A percentile compares a stretch with the other conserved stretches of the same genome.
Evolutionary conservation across 192 early-diverging fungal species (phyloP).

Genomic region (Gonapodya prolifera): DNA sequence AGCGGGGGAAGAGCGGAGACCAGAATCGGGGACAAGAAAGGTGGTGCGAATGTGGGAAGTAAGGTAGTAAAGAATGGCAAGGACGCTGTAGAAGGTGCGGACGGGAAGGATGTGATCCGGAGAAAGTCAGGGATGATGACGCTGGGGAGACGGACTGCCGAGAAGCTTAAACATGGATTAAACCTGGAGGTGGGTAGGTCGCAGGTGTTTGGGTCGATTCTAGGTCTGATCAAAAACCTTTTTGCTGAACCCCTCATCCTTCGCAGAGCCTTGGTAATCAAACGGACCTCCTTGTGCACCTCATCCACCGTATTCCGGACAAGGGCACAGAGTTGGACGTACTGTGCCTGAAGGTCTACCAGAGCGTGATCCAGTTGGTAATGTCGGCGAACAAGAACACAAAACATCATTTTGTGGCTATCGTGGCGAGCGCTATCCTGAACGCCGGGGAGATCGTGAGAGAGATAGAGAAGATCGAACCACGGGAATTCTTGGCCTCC

Average conservation of each 20-base stretch:
- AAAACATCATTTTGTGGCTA: conserved; percentile 32
- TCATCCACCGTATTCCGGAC: not conserved
- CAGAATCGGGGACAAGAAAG: not conserved
- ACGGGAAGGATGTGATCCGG: not conserved
- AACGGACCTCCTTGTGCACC: not conserved
- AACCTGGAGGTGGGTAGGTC: not conserved
- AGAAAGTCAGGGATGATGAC: not conserved
- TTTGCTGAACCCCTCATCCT: conserved; percentile 23
- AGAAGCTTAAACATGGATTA: not conserved
- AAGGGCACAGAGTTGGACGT: conserved; percentile 30
- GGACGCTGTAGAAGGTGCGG: not conserved
- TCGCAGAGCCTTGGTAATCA: conserved; percentile 1
- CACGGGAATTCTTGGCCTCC: not conserved
- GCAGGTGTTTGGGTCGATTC: not conserved
- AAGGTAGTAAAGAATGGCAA: not conserved
- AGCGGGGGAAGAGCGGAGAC: not conserved
- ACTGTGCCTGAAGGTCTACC: conserved; percentile 29
- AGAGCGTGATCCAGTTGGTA: conserved; percentile 30
- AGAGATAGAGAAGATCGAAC: conserved; percentile 21
- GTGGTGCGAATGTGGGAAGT: not conserved
- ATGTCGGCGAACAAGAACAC: conserved; percentile 42
- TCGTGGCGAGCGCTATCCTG: conserved; percentile 35
- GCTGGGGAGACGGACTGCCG: not conserved
- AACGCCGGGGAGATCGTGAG: conserved; percentile 25
- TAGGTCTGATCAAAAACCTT: conserved; percentile 5